Evolutionary conservation across 192 early-diverging fungal species (phyloP).

Genomic region (Linnemannia zychae): DNA sequence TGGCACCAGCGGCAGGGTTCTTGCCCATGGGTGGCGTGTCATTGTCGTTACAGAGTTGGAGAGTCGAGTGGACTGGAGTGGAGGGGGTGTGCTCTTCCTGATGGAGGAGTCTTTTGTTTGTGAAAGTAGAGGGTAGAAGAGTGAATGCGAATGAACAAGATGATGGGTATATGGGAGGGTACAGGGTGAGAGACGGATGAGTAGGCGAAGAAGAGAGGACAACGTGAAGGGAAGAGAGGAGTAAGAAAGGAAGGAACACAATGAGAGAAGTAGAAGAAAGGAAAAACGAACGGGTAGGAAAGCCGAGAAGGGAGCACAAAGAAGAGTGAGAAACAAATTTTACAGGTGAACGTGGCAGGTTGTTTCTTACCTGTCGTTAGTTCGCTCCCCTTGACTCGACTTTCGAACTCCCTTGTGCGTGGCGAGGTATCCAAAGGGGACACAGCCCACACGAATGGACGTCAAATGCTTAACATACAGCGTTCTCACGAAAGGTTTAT

Average conservation of each 20-base stretch:
- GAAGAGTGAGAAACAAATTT: not conserved
- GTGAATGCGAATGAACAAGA: not conserved
- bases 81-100: not conserved
- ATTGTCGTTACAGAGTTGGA: not conserved
- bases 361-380: not conserved
- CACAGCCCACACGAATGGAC: not conserved
- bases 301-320: not conserved
- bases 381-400: not conserved
- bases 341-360: not conserved
- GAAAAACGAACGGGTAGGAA: not conserved
- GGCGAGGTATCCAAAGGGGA: not conserved
- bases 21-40: constrained; percentile 19
- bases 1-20: constrained; percentile 8
- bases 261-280: not conserved
- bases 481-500: not conserved
- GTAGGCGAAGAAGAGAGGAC: not conserved
- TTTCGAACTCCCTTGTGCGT: not conserved
- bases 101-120: not conserved
- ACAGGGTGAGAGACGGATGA: not conserved
- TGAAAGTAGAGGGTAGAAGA: not conserved
- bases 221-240: not conserved
- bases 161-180: not conserved
- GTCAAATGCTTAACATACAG: not conserved
- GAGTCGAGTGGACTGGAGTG: too few species aligned
- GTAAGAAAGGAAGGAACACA: not conserved